phyloP scores from a whole-genome alignment of 345 rosid species.

The Passiflora organensis region DNA sequence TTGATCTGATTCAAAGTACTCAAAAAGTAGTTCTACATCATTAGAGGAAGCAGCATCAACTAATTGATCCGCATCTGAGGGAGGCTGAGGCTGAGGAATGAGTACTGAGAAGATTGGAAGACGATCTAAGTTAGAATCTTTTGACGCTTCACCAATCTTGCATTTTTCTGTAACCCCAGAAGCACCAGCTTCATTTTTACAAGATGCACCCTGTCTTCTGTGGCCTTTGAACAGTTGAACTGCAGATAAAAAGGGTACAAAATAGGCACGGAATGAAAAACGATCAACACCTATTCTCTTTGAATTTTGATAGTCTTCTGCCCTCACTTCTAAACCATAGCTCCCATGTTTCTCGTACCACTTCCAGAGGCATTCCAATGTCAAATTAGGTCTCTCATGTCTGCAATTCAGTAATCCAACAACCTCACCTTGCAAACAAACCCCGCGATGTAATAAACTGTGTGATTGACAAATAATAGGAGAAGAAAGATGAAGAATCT shows the following conservation, averaged over 20 bases:
- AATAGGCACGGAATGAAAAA: constrained; percentile 43
- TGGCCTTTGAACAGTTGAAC: constrained; percentile 41
- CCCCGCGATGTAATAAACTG: constrained; percentile 23
- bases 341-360: constrained; percentile 55
- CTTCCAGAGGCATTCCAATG: constrained; percentile 44
- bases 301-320: constrained; percentile 35
- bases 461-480: constrained; percentile 34
- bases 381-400: constrained; percentile 36
- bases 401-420: constrained; percentile 22
- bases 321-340: constrained; percentile 51
- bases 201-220: constrained; percentile 9
- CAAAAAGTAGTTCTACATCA: constrained; percentile 43
- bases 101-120: constrained; percentile 29
- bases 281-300: constrained; percentile 40
- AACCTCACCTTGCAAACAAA: constrained; percentile 23
- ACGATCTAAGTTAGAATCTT: constrained; percentile 11
- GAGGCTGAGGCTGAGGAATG: constrained; percentile 24
- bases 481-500: constrained; percentile 40
- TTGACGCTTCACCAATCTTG: constrained; percentile 12
- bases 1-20: constrained; percentile 51
- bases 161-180: constrained; percentile 10
- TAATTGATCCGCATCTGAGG: constrained; percentile 11
- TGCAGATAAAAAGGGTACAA: constrained; percentile 55
- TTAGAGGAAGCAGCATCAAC: constrained; percentile 12
- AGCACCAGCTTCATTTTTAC: constrained; percentile 5